phyloP scores from a whole-genome alignment of 164 flowering plant species.

The Houttuynia cordata region DNA sequence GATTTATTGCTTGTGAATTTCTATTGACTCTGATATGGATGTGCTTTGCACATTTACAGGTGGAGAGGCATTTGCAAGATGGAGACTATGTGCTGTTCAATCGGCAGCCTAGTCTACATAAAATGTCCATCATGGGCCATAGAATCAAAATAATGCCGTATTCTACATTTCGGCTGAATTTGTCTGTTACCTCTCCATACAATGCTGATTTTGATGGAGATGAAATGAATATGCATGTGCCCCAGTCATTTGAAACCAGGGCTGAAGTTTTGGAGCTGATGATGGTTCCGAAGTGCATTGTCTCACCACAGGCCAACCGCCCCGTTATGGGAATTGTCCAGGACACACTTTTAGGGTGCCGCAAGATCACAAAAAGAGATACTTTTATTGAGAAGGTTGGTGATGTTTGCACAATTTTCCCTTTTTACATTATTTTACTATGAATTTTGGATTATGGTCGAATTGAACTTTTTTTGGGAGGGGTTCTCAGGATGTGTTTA shows the following conservation, averaged over 20 bases:
- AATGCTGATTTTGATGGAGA: conserved; percentile 99
- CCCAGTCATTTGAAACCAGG: conserved; percentile 98
- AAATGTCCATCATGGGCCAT: conserved; percentile 99
- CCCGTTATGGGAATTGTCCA: conserved; percentile 99
- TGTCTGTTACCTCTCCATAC: conserved; percentile 96
- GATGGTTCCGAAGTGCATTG: conserved; percentile 99
- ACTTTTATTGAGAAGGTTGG: conserved; percentile 90
- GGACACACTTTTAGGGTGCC: conserved; percentile 93
- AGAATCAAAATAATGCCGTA: conserved; percentile 98
- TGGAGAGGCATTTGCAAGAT: conserved; percentile 91
- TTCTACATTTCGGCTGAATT: conserved; percentile 86
- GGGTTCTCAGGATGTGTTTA: conserved; percentile 74
- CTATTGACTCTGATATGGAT: background rate
- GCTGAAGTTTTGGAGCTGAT: conserved; percentile 96
- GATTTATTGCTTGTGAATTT: background rate
- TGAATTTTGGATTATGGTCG: background rate
- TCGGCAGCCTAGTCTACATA: conserved; percentile 96
- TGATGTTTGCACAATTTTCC: background rate
- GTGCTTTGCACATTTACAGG: conserved; percentile 35
- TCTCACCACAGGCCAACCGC: conserved; percentile 89
- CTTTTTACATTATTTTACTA: background rate
- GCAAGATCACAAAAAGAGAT: conserved; percentile 93
- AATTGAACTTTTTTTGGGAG: background rate
- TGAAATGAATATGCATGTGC: conserved; percentile 99
- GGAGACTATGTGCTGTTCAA: conserved; percentile 96